Conservation (phyloP, 345 rosid genomes). For the Boechera stricta region DNA sequence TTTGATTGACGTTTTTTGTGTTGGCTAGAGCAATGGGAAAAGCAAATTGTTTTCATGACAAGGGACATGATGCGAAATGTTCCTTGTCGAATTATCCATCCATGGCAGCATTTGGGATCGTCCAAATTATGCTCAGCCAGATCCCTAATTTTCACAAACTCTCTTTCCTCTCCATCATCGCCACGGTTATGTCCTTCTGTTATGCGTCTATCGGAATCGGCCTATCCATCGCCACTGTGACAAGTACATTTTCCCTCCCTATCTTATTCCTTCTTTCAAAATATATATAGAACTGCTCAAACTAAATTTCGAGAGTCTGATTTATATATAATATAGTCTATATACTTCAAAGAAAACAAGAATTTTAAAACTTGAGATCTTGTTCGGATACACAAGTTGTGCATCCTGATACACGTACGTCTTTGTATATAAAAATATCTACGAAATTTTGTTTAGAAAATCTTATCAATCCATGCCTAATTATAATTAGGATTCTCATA, state of each 20-base stretch:
- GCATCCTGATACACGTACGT: background rate
- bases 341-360: background rate
- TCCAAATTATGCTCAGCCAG: conserved; percentile 76
- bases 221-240: conserved; percentile 65
- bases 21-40: conserved; percentile 72
- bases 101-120: conserved; percentile 66
- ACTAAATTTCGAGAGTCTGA: background rate
- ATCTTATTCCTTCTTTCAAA: conserved; percentile 3
- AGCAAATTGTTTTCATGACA: conserved; percentile 73
- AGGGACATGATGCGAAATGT: conserved; percentile 66
- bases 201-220: conserved; percentile 83
- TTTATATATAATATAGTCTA: background rate
- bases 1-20: conserved; percentile 21
- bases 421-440: background rate
- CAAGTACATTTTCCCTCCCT: conserved; percentile 30
- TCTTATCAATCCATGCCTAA: background rate
- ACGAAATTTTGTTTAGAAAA: background rate
- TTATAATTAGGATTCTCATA: conserved; percentile 3
- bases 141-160: conserved; percentile 85
- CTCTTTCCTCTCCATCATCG: conserved; percentile 84
- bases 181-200: conserved; percentile 86
- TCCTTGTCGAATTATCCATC: conserved; percentile 54
- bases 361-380: background rate
- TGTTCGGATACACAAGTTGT: background rate
- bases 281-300: background rate